phyloP scores from a whole-genome alignment of 2,329 filamentous ascomycete species.

The Knufia fluminis region DNA sequence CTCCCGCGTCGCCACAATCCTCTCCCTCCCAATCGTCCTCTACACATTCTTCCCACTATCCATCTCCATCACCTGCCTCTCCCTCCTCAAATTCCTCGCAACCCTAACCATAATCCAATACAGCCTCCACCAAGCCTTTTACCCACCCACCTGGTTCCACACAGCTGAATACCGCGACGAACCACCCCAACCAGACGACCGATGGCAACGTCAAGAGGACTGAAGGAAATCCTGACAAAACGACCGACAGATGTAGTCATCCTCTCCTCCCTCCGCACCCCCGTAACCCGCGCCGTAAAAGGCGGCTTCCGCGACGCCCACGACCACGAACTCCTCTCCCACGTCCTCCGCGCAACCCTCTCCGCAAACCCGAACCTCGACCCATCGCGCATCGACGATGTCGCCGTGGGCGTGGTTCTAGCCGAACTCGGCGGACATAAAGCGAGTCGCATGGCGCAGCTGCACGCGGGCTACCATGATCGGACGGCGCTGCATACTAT shows the following conservation, averaged over 20 bases:
- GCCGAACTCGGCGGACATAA: constrained; percentile 86
- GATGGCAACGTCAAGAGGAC: constrained; percentile 45
- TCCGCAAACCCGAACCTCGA: constrained; percentile 64
- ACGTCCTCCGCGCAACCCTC: constrained; percentile 57
- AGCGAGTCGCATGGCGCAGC: constrained; percentile 81
- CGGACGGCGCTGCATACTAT: constrained; percentile 73
- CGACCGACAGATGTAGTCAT: constrained; percentile 75
- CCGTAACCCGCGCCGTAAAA: constrained; percentile 73
- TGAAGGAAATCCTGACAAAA: constrained; percentile 69
- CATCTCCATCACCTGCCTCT: neutral
- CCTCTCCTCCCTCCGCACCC: constrained; percentile 81
- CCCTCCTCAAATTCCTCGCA: constrained; percentile 2
- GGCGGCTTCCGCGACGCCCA: constrained; percentile 79
- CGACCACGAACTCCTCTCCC: constrained; percentile 73
- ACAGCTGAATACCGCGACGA: neutral
- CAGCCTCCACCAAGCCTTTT: neutral
- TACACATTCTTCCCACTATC: neutral
- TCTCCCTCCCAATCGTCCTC: neutral
- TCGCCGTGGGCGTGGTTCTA: constrained; percentile 79
- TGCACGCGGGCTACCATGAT: constrained; percentile 68
- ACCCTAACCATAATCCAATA: neutral
- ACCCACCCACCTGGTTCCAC: constrained; percentile 4
- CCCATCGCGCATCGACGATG: constrained; percentile 62
- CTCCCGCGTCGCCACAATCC: neutral
- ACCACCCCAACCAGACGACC: neutral